These are phyloP conservation scores for Rheum nobile DNA, from an alignment of 148 eudicot genomes.

Conservation along the genomic window DNA sequence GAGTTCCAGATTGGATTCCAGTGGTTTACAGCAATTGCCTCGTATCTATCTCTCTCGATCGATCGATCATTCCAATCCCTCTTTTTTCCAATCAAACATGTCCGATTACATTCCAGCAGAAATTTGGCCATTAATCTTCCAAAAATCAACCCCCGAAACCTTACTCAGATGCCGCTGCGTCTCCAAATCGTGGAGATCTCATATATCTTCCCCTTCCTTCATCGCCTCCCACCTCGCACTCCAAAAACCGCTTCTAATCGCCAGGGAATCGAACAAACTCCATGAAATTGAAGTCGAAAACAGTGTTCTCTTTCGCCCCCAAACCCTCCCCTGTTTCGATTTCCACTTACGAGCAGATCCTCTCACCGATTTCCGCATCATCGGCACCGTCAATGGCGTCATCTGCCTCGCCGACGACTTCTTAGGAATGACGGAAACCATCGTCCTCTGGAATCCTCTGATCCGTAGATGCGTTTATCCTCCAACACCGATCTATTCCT, in stretches of 20 bases:
- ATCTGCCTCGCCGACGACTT: not conserved
- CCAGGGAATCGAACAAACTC: not conserved
- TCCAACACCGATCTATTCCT: not conserved
- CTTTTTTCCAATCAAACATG: not conserved
- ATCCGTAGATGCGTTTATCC: not conserved
- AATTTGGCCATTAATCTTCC: not conserved
- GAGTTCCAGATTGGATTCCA: too few species aligned
- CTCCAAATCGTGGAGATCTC: not conserved
- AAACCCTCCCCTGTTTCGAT: not conserved
- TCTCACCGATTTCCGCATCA: not conserved
- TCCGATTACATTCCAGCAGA: not conserved
- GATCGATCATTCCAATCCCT: not conserved
- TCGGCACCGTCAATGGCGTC: conserved; percentile 3
- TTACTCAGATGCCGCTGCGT: conserved; percentile 1
- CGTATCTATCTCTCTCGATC: not conserved
- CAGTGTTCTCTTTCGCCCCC: not conserved
- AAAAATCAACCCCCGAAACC: not conserved
- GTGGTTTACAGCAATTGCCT: too few species aligned
- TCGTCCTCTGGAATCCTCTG: conserved; percentile 5
- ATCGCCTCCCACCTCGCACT: not conserved
- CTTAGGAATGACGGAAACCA: not conserved
- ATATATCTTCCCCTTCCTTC: not conserved
- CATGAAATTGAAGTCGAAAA: not conserved
- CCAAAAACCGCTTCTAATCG: not conserved
- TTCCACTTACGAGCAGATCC: not conserved